Evolutionary conservation across 129 eudicot species (phyloP), one percentile per base, ranked within the genome.

Genomic region (Chrysanthemum makinoi): DNA sequence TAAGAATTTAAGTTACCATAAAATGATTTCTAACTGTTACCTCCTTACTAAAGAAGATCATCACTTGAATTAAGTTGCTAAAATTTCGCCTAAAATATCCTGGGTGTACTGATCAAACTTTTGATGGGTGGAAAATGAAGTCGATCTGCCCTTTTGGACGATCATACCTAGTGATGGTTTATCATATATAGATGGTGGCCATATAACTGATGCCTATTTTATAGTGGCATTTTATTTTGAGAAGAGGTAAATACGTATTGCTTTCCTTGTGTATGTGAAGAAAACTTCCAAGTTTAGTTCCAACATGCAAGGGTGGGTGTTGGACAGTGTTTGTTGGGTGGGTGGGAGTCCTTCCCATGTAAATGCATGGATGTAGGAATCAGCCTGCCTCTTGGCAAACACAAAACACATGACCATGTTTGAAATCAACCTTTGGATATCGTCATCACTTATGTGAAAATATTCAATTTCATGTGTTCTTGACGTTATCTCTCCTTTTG

Each of bases 331-430:
- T 59, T 72, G 46, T 59, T 57, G 68, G 76, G 66, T 65, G 62
- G 54, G 70, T 46, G 59, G n/a, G n/a, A 62, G 69, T 15, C 52
- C 69, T 73, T 73, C 52, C 59, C 63, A 64, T 62, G 70, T 64
- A 48, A 50, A 28, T 73, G 58, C 62, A 73, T 73, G 76, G 76
- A 62, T 62, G 33, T 46, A 50, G 28, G 49, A 35, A 50, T 46
- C 62, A 73, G 19, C 35, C 53, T 1, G 24, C 24, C 61, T 46
- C 14, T 61, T 39, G 44, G 9, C 44, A 24, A 47, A 24, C 61
- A 7, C 46, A 12, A 20, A 9, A 19, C 35, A 22, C 35, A 2
- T 24, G 39, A 10, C 35, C 6, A 2, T 4, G 9, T 39, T 39
- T 0, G 44, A 18, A 56, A 18, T 6, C 10, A 56, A 59, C 11